phyloP scores from a whole-genome alignment of 1,284 basidiomycete species.

The Sparassis latifolia region DNA sequence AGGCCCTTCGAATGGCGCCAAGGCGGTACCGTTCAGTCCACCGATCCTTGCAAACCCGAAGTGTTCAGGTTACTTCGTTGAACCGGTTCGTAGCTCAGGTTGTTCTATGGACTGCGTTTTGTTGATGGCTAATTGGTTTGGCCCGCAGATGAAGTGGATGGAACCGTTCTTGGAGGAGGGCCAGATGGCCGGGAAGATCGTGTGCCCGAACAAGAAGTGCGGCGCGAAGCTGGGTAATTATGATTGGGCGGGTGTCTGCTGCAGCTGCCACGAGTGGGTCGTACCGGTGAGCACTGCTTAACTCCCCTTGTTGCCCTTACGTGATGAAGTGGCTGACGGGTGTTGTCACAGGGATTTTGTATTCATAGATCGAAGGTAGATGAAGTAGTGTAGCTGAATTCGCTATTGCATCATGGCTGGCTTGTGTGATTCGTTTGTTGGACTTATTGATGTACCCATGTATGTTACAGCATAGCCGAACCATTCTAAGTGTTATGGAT shows the following conservation, averaged over 20 bases:
- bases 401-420: too few relatives aligned
- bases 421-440: too few relatives aligned
- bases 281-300: slow-evolving; percentile 57
- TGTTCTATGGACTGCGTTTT: neutral
- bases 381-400: slow-evolving; percentile 46
- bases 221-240: slow-evolving; percentile 89
- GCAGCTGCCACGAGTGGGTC: slow-evolving; percentile 89
- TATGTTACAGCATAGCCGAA: too few relatives aligned
- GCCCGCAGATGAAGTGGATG: slow-evolving; percentile 89
- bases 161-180: slow-evolving; percentile 70
- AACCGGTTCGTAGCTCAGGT: slow-evolving; percentile 66
- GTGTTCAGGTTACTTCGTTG: slow-evolving; percentile 95
- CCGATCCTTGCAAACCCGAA: slow-evolving; percentile 70
- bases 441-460: too few relatives aligned
- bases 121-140: neutral
- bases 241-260: slow-evolving; percentile 94
- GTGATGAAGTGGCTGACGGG: neutral
- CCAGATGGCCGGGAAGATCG: slow-evolving; percentile 78
- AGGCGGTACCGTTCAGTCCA: slow-evolving; percentile 33
- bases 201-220: slow-evolving; percentile 89
- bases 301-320: neutral
- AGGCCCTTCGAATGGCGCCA: slow-evolving; percentile 9
- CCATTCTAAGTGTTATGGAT: too few relatives aligned
- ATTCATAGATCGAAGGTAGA: slow-evolving; percentile 89
- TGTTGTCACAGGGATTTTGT: slow-evolving; percentile 68